A percentile compares a stretch with the other conserved stretches of the same genome.
phyloP scores from a whole-genome alignment of 345 rosid genomes.

The Eucalyptus globulus region DNA sequence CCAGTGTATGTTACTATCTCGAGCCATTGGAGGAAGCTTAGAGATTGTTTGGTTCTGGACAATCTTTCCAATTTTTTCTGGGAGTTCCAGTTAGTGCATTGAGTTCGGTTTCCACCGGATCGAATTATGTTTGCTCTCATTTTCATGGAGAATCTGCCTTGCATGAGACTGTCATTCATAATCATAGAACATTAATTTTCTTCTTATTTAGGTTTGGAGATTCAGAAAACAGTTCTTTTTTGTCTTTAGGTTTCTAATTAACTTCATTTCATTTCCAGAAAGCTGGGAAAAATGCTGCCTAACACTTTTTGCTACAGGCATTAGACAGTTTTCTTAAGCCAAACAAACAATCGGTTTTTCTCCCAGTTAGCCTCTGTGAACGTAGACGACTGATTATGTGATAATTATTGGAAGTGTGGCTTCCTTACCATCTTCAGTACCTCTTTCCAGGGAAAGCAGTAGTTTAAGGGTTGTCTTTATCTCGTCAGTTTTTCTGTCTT shows the following conservation, averaged over 20 bases:
- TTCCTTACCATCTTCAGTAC: not conserved
- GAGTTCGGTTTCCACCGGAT: not conserved
- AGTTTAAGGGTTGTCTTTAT: not conserved
- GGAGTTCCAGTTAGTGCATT: not conserved
- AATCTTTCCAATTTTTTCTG: not conserved
- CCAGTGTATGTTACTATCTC: constrained; percentile 32
- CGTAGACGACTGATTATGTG: not conserved
- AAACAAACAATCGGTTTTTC: not conserved
- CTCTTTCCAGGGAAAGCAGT: not conserved
- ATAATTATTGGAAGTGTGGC: not conserved
- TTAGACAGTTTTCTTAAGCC: not conserved
- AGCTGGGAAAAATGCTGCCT: not conserved
- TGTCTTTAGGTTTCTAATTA: not conserved
- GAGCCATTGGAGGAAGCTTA: not conserved
- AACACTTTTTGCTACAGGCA: not conserved
- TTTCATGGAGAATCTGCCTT: not conserved
- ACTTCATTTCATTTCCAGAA: not conserved
- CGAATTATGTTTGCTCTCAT: not conserved
- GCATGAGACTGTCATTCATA: not conserved
- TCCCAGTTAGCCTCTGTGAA: not conserved
- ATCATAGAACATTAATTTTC: not conserved
- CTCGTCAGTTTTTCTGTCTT: not conserved
- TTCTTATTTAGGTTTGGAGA: not conserved
- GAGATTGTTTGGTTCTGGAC: not conserved
- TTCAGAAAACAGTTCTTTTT: not conserved